Percentiles rank a stretch among this genome's conserved stretches.
These are phyloP conservation scores for Brassica hybrid DNA, from an alignment of 441 rosid genomes.

Conservation along the genomic window DNA sequence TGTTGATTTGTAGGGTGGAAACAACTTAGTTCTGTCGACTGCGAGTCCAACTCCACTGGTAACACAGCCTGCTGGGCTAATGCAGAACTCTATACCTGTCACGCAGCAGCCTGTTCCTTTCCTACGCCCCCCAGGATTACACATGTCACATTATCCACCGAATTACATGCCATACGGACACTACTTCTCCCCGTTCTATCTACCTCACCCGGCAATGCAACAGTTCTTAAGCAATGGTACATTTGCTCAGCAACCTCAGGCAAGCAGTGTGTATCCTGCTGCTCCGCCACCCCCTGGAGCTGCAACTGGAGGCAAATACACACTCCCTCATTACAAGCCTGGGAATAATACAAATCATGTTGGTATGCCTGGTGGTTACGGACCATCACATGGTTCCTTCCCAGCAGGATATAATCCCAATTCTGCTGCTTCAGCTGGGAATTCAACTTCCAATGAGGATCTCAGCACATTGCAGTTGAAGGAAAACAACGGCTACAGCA, in stretches of 20 bases:
- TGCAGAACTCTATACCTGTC: conserved; percentile 83
- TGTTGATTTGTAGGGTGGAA: conserved; percentile 68
- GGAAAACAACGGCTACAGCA: conserved; percentile 75
- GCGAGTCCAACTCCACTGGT: conserved; percentile 70
- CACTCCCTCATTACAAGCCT: conserved; percentile 83
- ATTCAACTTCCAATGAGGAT: conserved; percentile 75
- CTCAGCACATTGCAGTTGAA: conserved; percentile 76
- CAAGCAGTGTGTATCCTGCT: conserved; percentile 75
- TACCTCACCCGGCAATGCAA: conserved; percentile 79
- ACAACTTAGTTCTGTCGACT: conserved; percentile 70
- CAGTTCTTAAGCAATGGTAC: conserved; percentile 81
- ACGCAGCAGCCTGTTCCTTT: conserved; percentile 87
- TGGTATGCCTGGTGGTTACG: conserved; percentile 82
- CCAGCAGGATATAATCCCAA: conserved; percentile 76
- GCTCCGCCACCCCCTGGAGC: conserved; percentile 75
- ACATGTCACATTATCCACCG: conserved; percentile 84
- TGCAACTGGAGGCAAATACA: conserved; percentile 74
- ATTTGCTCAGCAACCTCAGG: conserved; percentile 86
- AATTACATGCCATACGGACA: conserved; percentile 83
- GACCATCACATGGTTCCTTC: conserved; percentile 72
- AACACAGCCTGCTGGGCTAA: conserved; percentile 79
- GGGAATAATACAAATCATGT: conserved; percentile 70
- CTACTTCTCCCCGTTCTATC: conserved; percentile 77
- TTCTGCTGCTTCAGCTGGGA: conserved; percentile 70
- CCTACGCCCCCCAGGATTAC: conserved; percentile 82